A percentile compares a stretch with the other conserved stretches of the same genome.
These are phyloP conservation scores for Isochrysis galbana DNA, from an alignment of 78 protist species.

Conservation along the genomic window DNA sequence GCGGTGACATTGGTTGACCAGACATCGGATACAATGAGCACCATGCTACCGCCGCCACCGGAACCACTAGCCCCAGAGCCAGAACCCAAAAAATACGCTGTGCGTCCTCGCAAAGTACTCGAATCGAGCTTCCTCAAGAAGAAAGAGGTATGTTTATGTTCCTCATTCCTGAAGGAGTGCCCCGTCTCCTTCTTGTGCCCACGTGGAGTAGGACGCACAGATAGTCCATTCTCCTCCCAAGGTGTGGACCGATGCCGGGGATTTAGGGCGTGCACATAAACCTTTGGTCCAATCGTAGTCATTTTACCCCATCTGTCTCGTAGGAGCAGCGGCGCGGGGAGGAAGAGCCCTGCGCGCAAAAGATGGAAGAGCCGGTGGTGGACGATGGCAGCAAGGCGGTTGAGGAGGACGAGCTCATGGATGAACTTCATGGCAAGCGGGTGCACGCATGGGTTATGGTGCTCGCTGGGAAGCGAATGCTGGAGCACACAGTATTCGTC, in stretches of 20 bases:
- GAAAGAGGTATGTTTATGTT: too few relatives aligned
- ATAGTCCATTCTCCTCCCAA: too few relatives aligned
- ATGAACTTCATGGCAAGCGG: slow-evolving; percentile 57
- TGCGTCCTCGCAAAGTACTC: not conserved
- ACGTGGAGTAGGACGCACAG: too few relatives aligned
- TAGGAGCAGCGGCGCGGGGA: too few relatives aligned
- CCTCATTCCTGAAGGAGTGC: not conserved
- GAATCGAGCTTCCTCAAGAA: not conserved
- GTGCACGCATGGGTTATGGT: slow-evolving; percentile 70
- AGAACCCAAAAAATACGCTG: not conserved
- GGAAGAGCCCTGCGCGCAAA: too few relatives aligned
- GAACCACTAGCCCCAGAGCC: not conserved
- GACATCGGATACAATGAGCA: not conserved
- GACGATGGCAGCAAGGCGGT: too few relatives aligned
- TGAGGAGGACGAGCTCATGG: slow-evolving; percentile 10
- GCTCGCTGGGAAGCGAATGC: slow-evolving; percentile 38
- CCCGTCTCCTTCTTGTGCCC: not conserved
- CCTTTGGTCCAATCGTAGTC: too few relatives aligned
- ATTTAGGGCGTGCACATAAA: too few relatives aligned
- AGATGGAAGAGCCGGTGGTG: too few relatives aligned
- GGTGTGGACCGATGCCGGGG: too few relatives aligned
- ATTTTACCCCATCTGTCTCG: too few relatives aligned
- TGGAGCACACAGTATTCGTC: not conserved
- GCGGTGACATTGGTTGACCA: not conserved
- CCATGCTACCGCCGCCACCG: not conserved